phyloP scores from a whole-genome alignment of 305 asterid genomes.

The Fraxinus greggii region DNA sequence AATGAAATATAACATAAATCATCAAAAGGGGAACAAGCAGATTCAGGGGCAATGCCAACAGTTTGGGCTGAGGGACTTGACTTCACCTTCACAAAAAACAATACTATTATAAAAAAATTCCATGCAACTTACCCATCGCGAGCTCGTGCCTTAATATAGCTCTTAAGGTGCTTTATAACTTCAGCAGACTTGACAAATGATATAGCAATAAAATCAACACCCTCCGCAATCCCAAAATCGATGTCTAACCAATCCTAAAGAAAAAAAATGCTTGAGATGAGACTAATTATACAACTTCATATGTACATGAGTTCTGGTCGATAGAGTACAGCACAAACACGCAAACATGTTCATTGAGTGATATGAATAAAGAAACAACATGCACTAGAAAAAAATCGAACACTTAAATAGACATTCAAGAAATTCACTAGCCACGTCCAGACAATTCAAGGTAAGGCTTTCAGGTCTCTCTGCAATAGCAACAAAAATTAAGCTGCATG shows the following conservation, averaged over 20 bases:
- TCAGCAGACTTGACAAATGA: slow-evolving; percentile 99
- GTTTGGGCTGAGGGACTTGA: not conserved
- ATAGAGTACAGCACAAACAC: slow-evolving; percentile 7
- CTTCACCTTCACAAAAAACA: slow-evolving; percentile 9
- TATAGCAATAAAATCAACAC: slow-evolving; percentile 95
- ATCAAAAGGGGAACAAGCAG: not conserved
- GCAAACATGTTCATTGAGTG: not conserved
- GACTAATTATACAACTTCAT: slow-evolving; percentile 20
- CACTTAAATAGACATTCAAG: not conserved
- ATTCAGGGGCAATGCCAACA: not conserved
- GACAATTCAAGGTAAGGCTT: not conserved
- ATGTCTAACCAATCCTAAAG: slow-evolving; percentile 97
- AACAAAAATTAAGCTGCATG: not conserved
- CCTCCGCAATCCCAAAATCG: slow-evolving; percentile 95
- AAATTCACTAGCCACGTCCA: not conserved
- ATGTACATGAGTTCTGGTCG: not conserved
- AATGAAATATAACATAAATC: not conserved
- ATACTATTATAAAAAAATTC: slow-evolving; percentile 5
- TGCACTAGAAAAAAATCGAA: slow-evolving; percentile 6
- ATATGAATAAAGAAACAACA: slow-evolving; percentile 4
- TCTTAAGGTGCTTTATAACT: slow-evolving; percentile 87
- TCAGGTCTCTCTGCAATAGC: not conserved
- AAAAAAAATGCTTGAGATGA: slow-evolving; percentile 24
- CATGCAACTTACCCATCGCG: slow-evolving; percentile 68
- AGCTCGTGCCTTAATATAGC: slow-evolving; percentile 93